Evolutionary conservation across 73 alveolate genomes (phyloP).

Genomic region (Stentor roeselii): DNA sequence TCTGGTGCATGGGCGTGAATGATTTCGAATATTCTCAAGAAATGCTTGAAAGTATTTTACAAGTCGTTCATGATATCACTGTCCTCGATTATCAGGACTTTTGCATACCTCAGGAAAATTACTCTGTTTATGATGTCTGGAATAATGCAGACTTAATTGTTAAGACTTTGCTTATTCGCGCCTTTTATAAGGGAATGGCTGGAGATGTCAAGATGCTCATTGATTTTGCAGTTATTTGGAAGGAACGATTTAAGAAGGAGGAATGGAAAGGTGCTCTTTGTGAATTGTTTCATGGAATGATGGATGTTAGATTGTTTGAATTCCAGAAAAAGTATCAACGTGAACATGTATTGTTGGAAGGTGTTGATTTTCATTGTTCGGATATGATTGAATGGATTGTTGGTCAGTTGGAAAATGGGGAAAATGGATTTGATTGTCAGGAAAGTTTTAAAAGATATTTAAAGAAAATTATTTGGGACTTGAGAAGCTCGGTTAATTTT

Average conservation of each 20-base stretch:
- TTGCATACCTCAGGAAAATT: not conserved
- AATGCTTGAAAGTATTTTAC: constrained; percentile 14
- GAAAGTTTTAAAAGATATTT: not conserved
- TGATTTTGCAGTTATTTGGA: not conserved
- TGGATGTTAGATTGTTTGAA: not conserved
- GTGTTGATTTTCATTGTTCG: constrained; percentile 15
- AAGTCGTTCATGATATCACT: constrained; percentile 11
- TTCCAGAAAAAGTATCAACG: not conserved
- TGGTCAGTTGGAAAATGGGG: not conserved
- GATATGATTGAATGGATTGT: not conserved
- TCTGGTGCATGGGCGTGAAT: constrained; percentile 6
- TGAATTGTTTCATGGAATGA: not conserved
- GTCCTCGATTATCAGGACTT: not conserved
- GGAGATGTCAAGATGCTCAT: constrained; percentile 1
- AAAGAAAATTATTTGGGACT: not conserved
- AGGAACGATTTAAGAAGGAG: not conserved
- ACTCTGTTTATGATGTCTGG: not conserved
- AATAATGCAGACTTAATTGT: not conserved
- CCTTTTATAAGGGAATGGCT: constrained; percentile 6
- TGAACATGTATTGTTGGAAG: not conserved
- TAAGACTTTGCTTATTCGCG: not conserved
- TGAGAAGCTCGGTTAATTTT: not conserved
- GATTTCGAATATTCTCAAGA: constrained; percentile 17
- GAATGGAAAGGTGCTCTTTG: not conserved
- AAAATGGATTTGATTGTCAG: too few species aligned